Base-by-base conservation (phyloP, 345 rosid species). In the Eucalyptus dawsonii region DNA sequence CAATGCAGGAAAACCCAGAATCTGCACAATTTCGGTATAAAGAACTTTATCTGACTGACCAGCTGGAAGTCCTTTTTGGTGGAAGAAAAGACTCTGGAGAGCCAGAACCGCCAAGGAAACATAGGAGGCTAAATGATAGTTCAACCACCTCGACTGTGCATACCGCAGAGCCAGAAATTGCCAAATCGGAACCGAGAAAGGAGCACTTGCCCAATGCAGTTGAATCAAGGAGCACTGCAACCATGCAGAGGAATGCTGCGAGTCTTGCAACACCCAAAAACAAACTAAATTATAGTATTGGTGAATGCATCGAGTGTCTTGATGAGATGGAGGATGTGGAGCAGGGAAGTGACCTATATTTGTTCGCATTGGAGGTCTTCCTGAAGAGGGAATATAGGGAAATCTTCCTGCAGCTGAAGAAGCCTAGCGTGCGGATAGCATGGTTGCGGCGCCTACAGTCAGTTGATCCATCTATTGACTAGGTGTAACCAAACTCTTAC, bases 331-430 rank as follows among this genome's bases (percentile, higher is more conserved):
- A 90, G 80, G 94, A 94, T 87, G 88, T 92, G 86, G 94, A 92
- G 88, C 90, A 91, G 90, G 94, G 94, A 10, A 88, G 93, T 90
- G 93, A 91, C 80, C 91, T 94, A 45, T 93, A 94, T 91, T 47
- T 94, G 90, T 92, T 92, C 87, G 96, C 94, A 3, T 88, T 93
- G 90, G 95, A 94, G 88, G 88, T 93, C 51, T 94, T 93, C 90
- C 83, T 92, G 86, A 92, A 88, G 92, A 92, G 91, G 89, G 94
- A 92, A 87, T 91, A 94, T 87, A 93, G 95, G 89, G 94, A 93
- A 89, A 90, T 91, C 50, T 94, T 93, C 92, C 91, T 94, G 91
- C 92, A 92, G 86, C 44, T 94, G 91, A 92, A 93, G 93, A 92
- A 91, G 80, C 89, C 93, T 22, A 85, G 90, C 58, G 89, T 92